These are phyloP conservation scores for Pseudogymnoascus verrucosus DNA, from an alignment of 2,329 filamentous ascomycete species.

Conservation along the genomic window DNA sequence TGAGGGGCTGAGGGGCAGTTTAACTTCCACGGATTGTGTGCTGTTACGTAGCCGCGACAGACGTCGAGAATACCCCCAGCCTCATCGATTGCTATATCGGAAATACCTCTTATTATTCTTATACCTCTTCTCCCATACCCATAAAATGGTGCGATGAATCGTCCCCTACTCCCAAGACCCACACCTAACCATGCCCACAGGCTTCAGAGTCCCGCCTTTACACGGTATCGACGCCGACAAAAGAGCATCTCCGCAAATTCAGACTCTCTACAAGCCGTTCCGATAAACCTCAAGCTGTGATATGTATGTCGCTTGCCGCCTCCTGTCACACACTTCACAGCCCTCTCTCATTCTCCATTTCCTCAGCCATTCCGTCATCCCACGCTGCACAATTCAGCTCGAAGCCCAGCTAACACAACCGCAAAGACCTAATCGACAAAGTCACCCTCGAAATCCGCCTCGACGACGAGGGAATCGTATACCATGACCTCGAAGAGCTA, in stretches of 20 bases:
- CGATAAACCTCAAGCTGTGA: conserved; percentile 80
- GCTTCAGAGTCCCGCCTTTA: conserved; percentile 80
- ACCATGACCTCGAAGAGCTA: conserved; percentile 72
- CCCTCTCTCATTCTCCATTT: background rate
- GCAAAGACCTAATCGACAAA: conserved; percentile 79
- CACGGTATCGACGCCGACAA: conserved; percentile 85
- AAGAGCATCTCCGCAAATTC: conserved; percentile 87
- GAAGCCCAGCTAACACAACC: conserved; percentile 14
- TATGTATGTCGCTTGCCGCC: conserved; percentile 59
- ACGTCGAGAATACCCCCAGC: background rate
- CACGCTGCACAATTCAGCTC: background rate
- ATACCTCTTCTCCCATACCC: background rate
- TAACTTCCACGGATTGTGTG: background rate
- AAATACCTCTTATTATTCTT: background rate
- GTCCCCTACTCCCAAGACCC: background rate
- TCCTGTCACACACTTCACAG: background rate
- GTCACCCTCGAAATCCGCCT: conserved; percentile 83
- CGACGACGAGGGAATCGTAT: conserved; percentile 67
- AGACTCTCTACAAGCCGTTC: conserved; percentile 81
- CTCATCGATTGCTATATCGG: background rate
- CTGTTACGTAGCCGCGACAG: background rate
- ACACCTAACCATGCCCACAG: conserved; percentile 13
- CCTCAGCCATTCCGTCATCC: background rate
- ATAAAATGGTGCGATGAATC: background rate
- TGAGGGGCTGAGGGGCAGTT: background rate